A percentile compares a stretch with the other conserved stretches of the same genome.
Evolutionary conservation across 2,329 filamentous ascomycete genomes (phyloP).

Genomic region (Fusarium heterosporum): DNA sequence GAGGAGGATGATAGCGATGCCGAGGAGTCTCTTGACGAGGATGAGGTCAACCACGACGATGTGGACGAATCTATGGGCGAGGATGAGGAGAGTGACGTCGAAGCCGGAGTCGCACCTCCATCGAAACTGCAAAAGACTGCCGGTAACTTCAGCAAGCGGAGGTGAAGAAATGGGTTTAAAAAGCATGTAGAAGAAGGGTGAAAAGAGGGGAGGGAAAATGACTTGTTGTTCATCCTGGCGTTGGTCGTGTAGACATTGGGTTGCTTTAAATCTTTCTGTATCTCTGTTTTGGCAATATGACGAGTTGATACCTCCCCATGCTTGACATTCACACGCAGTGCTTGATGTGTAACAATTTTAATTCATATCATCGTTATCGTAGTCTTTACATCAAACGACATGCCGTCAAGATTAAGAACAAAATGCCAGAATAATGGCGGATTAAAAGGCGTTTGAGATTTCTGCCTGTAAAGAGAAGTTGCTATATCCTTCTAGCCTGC

Average conservation of each 20-base stretch:
- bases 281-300: slow-evolving; percentile 46
- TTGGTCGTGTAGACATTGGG: slow-evolving; percentile 47
- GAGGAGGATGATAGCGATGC: slow-evolving; percentile 57
- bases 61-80: slow-evolving; percentile 66
- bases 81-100: slow-evolving; percentile 65
- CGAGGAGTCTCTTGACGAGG: slow-evolving; percentile 65
- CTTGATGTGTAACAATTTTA: not conserved
- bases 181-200: slow-evolving; percentile 28
- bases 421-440: not conserved
- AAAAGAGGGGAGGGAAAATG: slow-evolving; percentile 15
- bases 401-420: not conserved
- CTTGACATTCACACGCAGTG: not conserved
- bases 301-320: slow-evolving; percentile 46
- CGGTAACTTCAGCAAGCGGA: slow-evolving; percentile 38
- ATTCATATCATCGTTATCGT: slow-evolving; percentile 24
- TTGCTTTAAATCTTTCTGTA: slow-evolving; percentile 42
- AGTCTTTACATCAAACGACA: slow-evolving; percentile 19
- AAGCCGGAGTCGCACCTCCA: slow-evolving; percentile 58
- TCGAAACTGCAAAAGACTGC: slow-evolving; percentile 54
- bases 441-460: slow-evolving; percentile 30
- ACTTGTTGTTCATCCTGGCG: slow-evolving; percentile 43
- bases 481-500: slow-evolving; percentile 26
- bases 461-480: slow-evolving; percentile 13
- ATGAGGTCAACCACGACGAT: slow-evolving; percentile 71
- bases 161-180: slow-evolving; percentile 26